Percentiles rank a stretch among this genome's conserved stretches.
phyloP scores from a whole-genome alignment of 2,329 filamentous ascomycete species.

The Botrytis pseudocinerea region DNA sequence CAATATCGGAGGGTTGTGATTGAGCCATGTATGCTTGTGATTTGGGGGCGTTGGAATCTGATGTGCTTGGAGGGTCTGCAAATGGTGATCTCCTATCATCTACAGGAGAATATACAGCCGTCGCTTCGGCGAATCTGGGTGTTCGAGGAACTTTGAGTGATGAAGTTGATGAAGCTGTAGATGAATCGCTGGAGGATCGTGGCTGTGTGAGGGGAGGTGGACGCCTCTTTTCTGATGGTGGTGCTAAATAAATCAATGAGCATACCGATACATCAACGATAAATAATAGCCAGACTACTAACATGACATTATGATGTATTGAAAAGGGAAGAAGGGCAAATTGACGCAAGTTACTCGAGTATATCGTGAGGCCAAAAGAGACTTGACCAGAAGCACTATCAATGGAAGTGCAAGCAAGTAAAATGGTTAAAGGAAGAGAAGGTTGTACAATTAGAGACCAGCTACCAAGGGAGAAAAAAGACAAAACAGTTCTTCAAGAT shows the following conservation, averaged over 20 bases:
- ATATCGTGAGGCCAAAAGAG: conserved; percentile 21
- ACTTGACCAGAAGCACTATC: conserved; percentile 13
- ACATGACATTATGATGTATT: conserved; percentile 33
- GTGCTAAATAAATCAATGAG: conserved; percentile 24
- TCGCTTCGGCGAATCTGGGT: conserved; percentile 79
- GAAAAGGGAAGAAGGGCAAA: conserved; percentile 26
- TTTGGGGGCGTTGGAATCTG: conserved; percentile 22
- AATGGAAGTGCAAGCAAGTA: conserved; percentile 25
- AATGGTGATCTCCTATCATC: conserved; percentile 60
- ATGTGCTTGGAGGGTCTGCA: conserved; percentile 55
- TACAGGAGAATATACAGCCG: conserved; percentile 74
- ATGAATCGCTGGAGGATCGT: conserved; percentile 47
- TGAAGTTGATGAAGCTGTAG: conserved; percentile 43
- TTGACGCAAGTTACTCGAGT: conserved; percentile 23
- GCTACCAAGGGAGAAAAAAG: conserved; percentile 38
- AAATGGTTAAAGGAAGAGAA: conserved; percentile 35
- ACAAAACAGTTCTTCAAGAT: conserved; percentile 30
- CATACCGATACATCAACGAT: conserved; percentile 13
- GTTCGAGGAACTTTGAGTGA: conserved; percentile 66
- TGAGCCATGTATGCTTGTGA: conserved; percentile 56
- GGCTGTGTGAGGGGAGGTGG: conserved; percentile 35
- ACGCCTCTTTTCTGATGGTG: conserved; percentile 35
- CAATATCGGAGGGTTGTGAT: conserved; percentile 79
- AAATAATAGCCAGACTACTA: conserved; percentile 24
- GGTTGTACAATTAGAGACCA: conserved; percentile 40